Conservation (phyloP, 1,284 basidiomycete species). For the Coriolopsis trogii region DNA sequence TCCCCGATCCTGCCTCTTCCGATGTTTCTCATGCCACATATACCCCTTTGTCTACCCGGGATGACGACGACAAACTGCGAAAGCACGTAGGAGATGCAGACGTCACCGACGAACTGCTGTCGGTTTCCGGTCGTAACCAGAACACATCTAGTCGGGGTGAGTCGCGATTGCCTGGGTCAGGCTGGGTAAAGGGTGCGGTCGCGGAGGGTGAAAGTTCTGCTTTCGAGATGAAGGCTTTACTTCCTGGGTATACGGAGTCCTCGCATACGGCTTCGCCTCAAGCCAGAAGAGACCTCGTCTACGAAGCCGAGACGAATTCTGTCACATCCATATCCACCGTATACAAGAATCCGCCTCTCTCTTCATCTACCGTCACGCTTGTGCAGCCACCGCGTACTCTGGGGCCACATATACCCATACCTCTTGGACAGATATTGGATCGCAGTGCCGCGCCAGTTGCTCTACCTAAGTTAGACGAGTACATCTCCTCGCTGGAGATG, state of each 20-base stretch:
- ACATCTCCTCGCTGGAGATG: constrained; percentile 50
- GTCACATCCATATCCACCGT: background rate
- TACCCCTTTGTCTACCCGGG: background rate
- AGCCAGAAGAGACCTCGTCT: background rate
- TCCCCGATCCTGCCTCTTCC: constrained; percentile 7
- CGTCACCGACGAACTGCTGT: constrained; percentile 22
- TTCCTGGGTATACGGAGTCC: no score
- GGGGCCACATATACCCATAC: constrained; percentile 48
- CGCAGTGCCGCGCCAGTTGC: constrained; percentile 56
- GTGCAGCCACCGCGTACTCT: constrained; percentile 5
- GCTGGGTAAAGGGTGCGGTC: constrained; percentile 1
- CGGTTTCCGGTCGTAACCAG: constrained; percentile 13
- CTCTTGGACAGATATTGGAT: constrained; percentile 58
- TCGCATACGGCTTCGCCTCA: no score
- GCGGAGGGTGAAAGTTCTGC: background rate
- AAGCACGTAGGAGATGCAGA: constrained; percentile 16
- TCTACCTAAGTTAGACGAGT: constrained; percentile 61
- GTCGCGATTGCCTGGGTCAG: background rate
- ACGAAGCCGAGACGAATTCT: background rate
- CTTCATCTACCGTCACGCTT: constrained; percentile 17
- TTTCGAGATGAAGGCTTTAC: constrained; percentile 10
- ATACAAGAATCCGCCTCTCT: constrained; percentile 1
- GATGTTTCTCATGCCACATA: background rate
- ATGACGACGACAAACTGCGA: background rate
- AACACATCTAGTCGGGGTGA: background rate